These are phyloP conservation scores for Annulohypoxylon moriforme DNA, from an alignment of 495 filamentous ascomycete genomes.

Conservation along the genomic window DNA sequence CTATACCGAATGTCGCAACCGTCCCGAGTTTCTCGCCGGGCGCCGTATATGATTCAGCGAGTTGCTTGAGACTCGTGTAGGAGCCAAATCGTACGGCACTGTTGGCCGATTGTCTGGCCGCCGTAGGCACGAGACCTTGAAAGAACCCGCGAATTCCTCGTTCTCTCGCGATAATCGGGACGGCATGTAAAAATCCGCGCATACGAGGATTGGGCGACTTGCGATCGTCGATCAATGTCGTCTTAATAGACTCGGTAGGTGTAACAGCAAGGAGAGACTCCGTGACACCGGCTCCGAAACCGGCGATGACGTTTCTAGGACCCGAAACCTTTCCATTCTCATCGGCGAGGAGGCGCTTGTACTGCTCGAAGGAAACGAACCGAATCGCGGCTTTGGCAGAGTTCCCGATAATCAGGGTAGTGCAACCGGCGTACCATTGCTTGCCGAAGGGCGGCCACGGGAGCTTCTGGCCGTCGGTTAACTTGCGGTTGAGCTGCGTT, in stretches of 20 bases:
- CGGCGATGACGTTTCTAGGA: constrained; percentile 89
- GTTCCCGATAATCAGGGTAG: constrained; percentile 96
- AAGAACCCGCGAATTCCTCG: constrained; percentile 92
- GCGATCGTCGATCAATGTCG: constrained; percentile 95
- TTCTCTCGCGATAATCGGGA: constrained; percentile 85
- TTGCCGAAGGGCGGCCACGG: constrained; percentile 93
- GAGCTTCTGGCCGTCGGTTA: constrained; percentile 85
- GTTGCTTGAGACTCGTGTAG: constrained; percentile 89
- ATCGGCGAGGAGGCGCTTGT: constrained; percentile 85
- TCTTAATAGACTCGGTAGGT: constrained; percentile 98
- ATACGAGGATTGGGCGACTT: constrained; percentile 86
- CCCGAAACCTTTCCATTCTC: constrained; percentile 89
- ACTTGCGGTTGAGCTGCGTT: constrained; percentile 88
- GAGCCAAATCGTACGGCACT: constrained; percentile 88
- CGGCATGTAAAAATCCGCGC: constrained; percentile 92
- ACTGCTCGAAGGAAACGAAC: constrained; percentile 95
- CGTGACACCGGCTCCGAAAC: constrained; percentile 93
- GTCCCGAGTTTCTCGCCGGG: constrained; percentile 95
- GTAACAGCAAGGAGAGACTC: constrained; percentile 95
- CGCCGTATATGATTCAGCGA: constrained; percentile 90
- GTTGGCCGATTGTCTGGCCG: constrained; percentile 93
- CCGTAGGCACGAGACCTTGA: constrained; percentile 95
- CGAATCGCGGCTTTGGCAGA: constrained; percentile 94
- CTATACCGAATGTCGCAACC: constrained; percentile 90
- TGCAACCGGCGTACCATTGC: constrained; percentile 98